Evolutionary conservation across 148 eudicot genomes (phyloP).

Genomic region (Polygonum aviculare): DNA sequence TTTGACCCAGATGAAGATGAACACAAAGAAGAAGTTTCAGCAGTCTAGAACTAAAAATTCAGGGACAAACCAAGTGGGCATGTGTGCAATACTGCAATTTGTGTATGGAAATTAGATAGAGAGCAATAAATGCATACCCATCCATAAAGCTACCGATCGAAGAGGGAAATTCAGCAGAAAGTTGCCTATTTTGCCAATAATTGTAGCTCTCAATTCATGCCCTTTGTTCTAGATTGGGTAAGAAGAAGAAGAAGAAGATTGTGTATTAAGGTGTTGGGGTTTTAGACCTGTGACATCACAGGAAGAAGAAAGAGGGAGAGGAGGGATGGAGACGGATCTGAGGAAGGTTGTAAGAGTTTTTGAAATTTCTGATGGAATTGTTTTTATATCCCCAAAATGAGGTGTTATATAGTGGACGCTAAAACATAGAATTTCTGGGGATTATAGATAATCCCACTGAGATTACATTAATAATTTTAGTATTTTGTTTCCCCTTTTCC

Average conservation of each 20-base stretch:
- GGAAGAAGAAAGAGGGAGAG: neutral
- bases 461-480: neutral
- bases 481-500: neutral
- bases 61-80: neutral
- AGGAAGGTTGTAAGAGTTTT: neutral
- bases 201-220: neutral
- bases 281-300: constrained; percentile 2
- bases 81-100: neutral
- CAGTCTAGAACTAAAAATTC: neutral
- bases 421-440: constrained; percentile 4
- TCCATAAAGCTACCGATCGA: neutral
- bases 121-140: neutral
- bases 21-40: neutral
- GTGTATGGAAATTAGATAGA: neutral
- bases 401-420: constrained; percentile 6
- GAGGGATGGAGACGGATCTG: constrained; percentile 9
- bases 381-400: neutral
- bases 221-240: constrained; percentile 2
- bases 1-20: neutral
- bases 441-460: constrained; percentile 3
- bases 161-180: neutral
- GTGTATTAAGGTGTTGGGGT: neutral
- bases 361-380: neutral
- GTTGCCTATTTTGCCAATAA: neutral
- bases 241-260: neutral